Base-by-base conservation (phyloP, 257 asterid species). In the Primulina huaijiensis region DNA sequence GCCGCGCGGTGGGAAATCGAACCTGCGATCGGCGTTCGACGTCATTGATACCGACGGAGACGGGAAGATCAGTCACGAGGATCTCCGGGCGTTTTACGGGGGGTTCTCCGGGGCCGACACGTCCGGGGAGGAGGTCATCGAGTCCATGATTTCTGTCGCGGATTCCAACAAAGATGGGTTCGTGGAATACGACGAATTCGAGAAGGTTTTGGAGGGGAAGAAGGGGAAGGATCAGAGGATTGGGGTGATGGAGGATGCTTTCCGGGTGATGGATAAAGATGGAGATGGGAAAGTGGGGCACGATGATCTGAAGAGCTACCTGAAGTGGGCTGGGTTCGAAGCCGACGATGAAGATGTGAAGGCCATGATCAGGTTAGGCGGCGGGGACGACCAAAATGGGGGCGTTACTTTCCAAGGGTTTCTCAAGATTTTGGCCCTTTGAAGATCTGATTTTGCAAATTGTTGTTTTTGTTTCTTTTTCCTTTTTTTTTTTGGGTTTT, bases 271-370 rank as follows among this genome's bases (percentile, higher is more conserved):
- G 94, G 99, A 93, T 55, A 90, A 76, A 37, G 97, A 93, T 74
- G 97, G 97, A 65, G 99, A 93, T 74, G 97, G 99, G 9, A 84
- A 78, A 27, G 96, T 93, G 1, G 96, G 96, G 61, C 72, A 64
- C 27, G 87, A 83, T 0, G 99, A 93, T 75, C 68, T 93, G 75
- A 89, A 74, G 84, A 69, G 68, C 10, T 93, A 89, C 64, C 68
- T 90, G 30, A 67, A 11, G 4, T 80, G 77, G 87, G 96, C 95
- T 29, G 97, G 99, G 12, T 80, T 93, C 55, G 81, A 77, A 46
- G 90, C 84, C 14, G 34, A 64, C 0, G 96, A 93, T 38, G 99
- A 93, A 53, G 99, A 90, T 64, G 79, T 93, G n/a, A 73, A 64
- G 75, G 95, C 96, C 16, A 93, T 93, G 99, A 85, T 93, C 9